These are phyloP conservation scores for Raffaelea ambrosiae DNA, from an alignment of 2,329 filamentous ascomycete species.

Conservation along the genomic window DNA sequence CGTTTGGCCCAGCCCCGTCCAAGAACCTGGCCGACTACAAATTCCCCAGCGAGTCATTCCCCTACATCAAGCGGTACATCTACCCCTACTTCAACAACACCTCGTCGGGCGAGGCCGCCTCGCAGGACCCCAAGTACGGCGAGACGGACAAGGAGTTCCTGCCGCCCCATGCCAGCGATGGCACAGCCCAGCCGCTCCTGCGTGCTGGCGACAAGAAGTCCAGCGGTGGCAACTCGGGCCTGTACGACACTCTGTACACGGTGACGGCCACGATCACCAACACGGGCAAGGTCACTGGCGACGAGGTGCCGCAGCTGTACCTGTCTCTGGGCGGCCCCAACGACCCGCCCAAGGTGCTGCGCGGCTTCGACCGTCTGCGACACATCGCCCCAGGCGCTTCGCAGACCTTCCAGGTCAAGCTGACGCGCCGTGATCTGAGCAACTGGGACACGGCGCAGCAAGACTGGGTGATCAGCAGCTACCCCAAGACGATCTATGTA, in stretches of 20 bases:
- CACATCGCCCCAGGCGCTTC: constrained; percentile 59
- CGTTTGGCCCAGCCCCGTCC: constrained; percentile 51
- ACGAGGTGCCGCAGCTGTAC: constrained; percentile 72
- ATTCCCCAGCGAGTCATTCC: constrained; percentile 52
- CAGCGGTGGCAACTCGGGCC: constrained; percentile 54
- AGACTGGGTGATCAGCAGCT: constrained; percentile 65
- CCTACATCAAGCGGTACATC: constrained; percentile 46
- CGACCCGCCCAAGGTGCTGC: constrained; percentile 59
- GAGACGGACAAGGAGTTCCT: constrained; percentile 47
- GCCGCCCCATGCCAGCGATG: constrained; percentile 49
- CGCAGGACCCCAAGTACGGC: constrained; percentile 52
- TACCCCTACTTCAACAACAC: constrained; percentile 66
- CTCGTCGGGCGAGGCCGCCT: constrained; percentile 44
- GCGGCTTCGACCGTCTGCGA: constrained; percentile 71
- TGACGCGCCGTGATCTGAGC: constrained; percentile 74
- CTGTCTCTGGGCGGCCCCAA: constrained; percentile 69
- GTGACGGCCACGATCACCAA: constrained; percentile 64
- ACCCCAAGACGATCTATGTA: constrained; percentile 45
- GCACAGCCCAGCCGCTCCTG: constrained; percentile 45
- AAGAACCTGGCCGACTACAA: constrained; percentile 56
- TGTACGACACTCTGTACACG: constrained; percentile 63
- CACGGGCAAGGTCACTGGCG: constrained; percentile 54
- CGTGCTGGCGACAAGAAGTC: constrained; percentile 34
- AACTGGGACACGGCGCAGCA: constrained; percentile 78
- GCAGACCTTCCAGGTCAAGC: constrained; percentile 54